Evolutionary conservation across 805 yeast species (phyloP).

Genomic region (Candida awuae): DNA sequence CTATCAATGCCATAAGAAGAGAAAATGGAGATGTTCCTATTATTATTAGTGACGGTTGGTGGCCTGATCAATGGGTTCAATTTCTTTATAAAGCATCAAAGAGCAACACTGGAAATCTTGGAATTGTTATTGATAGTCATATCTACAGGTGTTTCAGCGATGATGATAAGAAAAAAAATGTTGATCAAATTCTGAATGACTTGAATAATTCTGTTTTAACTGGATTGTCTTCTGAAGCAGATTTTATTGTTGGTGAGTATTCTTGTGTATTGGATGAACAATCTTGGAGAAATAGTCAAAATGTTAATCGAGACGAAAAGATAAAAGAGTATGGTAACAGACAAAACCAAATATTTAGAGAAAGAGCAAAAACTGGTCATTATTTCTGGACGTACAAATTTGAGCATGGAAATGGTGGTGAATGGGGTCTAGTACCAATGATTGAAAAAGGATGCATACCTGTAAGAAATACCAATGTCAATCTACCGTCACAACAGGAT

Average conservation of each 20-base stretch:
- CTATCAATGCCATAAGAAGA: slow-evolving; percentile 50
- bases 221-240: slow-evolving; percentile 41
- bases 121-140: slow-evolving; percentile 77
- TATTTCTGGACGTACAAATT: slow-evolving; percentile 92
- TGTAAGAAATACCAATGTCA: slow-evolving; percentile 16
- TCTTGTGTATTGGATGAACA: slow-evolving; percentile 76
- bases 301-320: slow-evolving; percentile 39
- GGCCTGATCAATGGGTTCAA: slow-evolving; percentile 68
- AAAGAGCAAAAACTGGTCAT: slow-evolving; percentile 59
- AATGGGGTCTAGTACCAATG: slow-evolving; percentile 89
- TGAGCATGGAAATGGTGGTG: slow-evolving; percentile 87
- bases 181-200: slow-evolving; percentile 54
- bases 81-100: slow-evolving; percentile 45
- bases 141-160: slow-evolving; percentile 81
- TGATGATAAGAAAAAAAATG: slow-evolving; percentile 56
- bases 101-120: slow-evolving; percentile 34
- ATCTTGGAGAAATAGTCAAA: slow-evolving; percentile 53
- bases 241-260: slow-evolving; percentile 80
- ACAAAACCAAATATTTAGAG: slow-evolving; percentile 40
- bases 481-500: slow-evolving; percentile 34
- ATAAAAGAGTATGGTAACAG: slow-evolving; percentile 54
- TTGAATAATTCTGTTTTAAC: slow-evolving; percentile 43
- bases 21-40: slow-evolving; percentile 56
- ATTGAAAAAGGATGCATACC: slow-evolving; percentile 52
- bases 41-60: slow-evolving; percentile 90